Base-by-base conservation (phyloP, 2,329 filamentous ascomycete species). In the Tolypocladium paradoxum region DNA sequence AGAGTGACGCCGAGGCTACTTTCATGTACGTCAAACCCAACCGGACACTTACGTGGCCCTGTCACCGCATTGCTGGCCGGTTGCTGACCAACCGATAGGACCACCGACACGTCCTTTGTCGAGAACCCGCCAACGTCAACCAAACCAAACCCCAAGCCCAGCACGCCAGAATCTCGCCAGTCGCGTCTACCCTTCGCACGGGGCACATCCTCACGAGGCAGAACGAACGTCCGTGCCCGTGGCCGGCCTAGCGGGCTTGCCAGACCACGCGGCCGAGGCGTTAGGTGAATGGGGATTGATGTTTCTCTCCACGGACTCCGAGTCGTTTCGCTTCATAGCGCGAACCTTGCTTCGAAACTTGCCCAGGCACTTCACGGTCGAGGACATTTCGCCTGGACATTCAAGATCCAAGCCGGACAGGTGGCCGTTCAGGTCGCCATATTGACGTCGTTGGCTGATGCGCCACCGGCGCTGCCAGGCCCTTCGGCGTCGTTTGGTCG, bases 81-180 rank as follows among this genome's bases (percentile, higher is more conserved):
- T 57, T 40, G 45, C 48, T 53, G 20, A 53, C 43, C 8, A 33
- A 22, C 4, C 6, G 18, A 24, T 53, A 92, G 88, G 78, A 96
- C 91, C 27, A 95, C 89, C 12, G 90, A 96, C 65, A 95, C 87
- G 6, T 89, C 88, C 1, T 96, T 96, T 64, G 83, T 96, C 53
- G 90, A 96, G 35, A 88, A 96, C 62, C 91, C 90, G 8, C 70
- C 78, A 2, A 72, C 73, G n/a, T 71, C 78, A 16, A 75, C 76
- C 27, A 82, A 75, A 60, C 66, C 76, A 29, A 71, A 71, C 6
- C 67, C 72, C 8, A 78, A 73, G 56, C 75, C 74, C 57, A 65
- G 70, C 31, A 73, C 70, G 7, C 67, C 76, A 7, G 72, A 64
- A 53, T 47, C 61, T 33, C 73, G 69, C 48, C 72, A 74, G 54